Base-by-base conservation (phyloP, 108 stramenopile genomes). In the Stephanodiscus triporus region DNA sequence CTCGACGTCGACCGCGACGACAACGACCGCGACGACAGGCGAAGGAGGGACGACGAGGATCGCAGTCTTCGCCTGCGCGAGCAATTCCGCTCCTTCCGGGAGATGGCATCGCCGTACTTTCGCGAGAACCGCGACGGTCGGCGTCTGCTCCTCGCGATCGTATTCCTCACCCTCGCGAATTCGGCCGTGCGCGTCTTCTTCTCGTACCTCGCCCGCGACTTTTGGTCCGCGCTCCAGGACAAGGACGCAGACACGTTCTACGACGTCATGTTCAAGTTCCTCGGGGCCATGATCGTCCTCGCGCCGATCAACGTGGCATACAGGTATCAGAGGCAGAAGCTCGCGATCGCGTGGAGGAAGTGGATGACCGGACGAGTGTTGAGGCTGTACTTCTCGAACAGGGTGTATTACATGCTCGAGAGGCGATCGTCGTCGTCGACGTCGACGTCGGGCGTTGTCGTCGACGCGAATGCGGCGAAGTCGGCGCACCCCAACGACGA, bases 301-400 rank as follows among this genome's bases (percentile, higher is more conserved):
- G 86, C 89, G 11, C 95, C 95, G 6, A 85, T 94, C n/a, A 82
- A 81, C 45, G 95, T 95, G 19, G 81, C 81, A 8, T 95, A 94
- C 71, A 50, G 89, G 20, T 95, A 70, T 66, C 75, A 84, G 20
- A 20, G 73, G 38, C 81, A 87, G 63, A 72, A 53, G 55, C 56
- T 87, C 55, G 85, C 83, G 16, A 74, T 92, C 58, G 66, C 79
- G 11, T 92, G 91, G 91, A 63, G 96, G 17, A 78, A 95, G 63
- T 95, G 94, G 94, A 86, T 96, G 86, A 96, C 96, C 16, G 77
- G 63, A 7, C 54, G 88, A 27, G 77, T 82, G 13, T 34, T 91
- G 63, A n/a, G 79, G 3, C 49, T 88, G 37, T 91, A 86, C 48
- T 87, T 75, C 37, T 58, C 63, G 11, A 88, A 91, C 51, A 77